Evolutionary conservation across 257 asterid species (phyloP).

Genomic region (Solanum sparsipilum): DNA sequence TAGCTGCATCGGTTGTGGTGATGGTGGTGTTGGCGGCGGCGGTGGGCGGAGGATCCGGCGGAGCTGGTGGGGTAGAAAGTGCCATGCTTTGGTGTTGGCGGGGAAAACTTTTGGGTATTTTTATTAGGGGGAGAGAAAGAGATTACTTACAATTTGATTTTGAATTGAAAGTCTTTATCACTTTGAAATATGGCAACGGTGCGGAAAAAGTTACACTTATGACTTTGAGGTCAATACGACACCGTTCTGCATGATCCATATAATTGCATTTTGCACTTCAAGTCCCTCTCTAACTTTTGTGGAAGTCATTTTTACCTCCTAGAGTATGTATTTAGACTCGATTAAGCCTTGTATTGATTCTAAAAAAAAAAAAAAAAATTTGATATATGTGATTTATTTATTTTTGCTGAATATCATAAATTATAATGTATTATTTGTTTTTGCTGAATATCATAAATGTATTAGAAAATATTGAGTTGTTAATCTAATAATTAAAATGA

Average conservation of each 20-base stretch:
- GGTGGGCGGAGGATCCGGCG: conserved; percentile 2
- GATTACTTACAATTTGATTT: neutral
- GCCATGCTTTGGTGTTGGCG: conserved; percentile 13
- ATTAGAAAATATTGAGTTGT: no score
- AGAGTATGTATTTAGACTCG: neutral
- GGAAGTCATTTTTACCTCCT: neutral
- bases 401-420: no score
- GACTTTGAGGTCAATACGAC: neutral
- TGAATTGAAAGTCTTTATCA: neutral
- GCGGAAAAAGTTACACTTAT: neutral
- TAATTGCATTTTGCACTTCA: neutral
- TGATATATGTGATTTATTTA: neutral
- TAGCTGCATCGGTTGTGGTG: neutral
- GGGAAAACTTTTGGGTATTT: conserved; percentile 13
- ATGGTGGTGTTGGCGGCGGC: conserved; percentile 20
- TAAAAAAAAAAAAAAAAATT: no score
- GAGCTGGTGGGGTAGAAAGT: conserved; percentile 18
- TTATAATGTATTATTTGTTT: no score
- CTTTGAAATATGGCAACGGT: neutral
- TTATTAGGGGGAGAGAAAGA: neutral
- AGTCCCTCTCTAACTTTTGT: neutral
- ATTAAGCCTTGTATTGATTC: neutral
- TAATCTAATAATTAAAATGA: no score
- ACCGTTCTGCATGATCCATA: neutral
- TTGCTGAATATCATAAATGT: neutral